phyloP scores from a whole-genome alignment of 805 yeast genomes.

The Yamadazyma endophytica region DNA sequence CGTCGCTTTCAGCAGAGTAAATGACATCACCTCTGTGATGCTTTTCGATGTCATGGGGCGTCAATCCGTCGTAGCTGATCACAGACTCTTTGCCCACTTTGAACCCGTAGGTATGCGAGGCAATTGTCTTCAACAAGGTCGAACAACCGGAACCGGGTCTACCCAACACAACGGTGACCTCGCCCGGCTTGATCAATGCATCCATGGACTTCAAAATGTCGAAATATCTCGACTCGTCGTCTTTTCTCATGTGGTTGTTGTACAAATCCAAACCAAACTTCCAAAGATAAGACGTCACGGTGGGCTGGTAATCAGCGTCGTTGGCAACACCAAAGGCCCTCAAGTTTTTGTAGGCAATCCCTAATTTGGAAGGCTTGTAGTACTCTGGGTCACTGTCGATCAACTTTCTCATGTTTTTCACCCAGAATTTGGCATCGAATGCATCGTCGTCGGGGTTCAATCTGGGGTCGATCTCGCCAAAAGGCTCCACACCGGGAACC shows the following conservation, averaged over 20 bases:
- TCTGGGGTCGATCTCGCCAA: conserved; percentile 13
- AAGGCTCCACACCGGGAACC: conserved; percentile 47
- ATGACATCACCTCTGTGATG: conserved; percentile 35
- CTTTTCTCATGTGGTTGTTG: conserved; percentile 11
- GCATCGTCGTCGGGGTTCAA: conserved; percentile 57
- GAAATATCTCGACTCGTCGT: conserved; percentile 7
- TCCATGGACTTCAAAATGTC: conserved; percentile 20
- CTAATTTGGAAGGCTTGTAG: conserved; percentile 57
- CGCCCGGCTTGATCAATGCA: conserved; percentile 32
- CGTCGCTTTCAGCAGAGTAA: conserved; percentile 51
- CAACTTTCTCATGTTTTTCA: conserved; percentile 56
- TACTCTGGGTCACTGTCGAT: conserved; percentile 54
- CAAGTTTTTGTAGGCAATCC: conserved; percentile 55
- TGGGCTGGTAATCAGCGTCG: conserved; percentile 64
- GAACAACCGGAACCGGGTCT: conserved; percentile 43
- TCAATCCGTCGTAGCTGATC: conserved; percentile 32
- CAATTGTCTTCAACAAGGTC: conserved; percentile 35
- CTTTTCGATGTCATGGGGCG: conserved; percentile 22
- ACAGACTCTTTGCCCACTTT: conserved; percentile 27
- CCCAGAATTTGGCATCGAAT: conserved; percentile 63
- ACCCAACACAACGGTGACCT: conserved; percentile 37
- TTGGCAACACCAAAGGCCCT: conserved; percentile 63
- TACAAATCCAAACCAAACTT: conserved; percentile 17
- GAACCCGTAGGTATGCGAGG: conserved; percentile 36
- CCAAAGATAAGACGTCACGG: conserved; percentile 42